Evolutionary conservation across 2,329 filamentous ascomycete species (phyloP).

Genomic region (Colletotrichum brevisporum): DNA sequence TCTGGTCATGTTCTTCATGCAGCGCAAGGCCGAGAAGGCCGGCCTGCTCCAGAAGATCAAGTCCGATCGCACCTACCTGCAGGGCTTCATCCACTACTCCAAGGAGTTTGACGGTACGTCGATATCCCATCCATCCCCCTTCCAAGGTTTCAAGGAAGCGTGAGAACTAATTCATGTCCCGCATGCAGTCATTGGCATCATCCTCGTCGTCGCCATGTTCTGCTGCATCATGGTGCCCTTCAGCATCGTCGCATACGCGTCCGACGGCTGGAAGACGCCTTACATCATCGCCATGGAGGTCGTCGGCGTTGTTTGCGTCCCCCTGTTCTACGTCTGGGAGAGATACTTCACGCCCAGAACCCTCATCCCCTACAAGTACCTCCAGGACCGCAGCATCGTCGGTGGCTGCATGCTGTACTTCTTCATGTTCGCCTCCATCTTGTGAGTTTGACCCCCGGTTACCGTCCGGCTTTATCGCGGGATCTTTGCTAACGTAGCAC

Average conservation of each 20-base stretch:
- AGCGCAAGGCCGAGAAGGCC: conserved; percentile 63
- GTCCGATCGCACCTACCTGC: conserved; percentile 26
- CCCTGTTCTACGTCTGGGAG: conserved; percentile 64
- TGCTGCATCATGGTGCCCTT: conserved; percentile 71
- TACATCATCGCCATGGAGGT: conserved; percentile 64
- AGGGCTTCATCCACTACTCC: conserved; percentile 37
- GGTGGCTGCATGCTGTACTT: conserved; percentile 45
- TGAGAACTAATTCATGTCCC: neutral
- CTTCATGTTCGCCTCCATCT: conserved; percentile 48
- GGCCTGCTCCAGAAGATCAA: conserved; percentile 51
- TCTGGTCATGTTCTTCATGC: conserved; percentile 51
- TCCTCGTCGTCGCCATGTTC: conserved; percentile 64
- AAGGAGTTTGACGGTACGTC: conserved; percentile 40
- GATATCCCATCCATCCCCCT: neutral
- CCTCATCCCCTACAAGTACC: conserved; percentile 64
- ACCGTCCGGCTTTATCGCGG: too few species aligned
- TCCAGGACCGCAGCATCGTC: conserved; percentile 55
- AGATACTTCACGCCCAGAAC: conserved; percentile 65
- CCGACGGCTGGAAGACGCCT: conserved; percentile 57
- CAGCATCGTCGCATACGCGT: conserved; percentile 61
- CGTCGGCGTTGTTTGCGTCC: conserved; percentile 65
- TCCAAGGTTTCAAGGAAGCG: too few species aligned
- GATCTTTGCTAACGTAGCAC: conserved; percentile 10
- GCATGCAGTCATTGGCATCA: conserved; percentile 58
- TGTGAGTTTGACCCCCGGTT: conserved; percentile 19